Percentiles rank a stretch among this genome's conserved stretches.
Conservation (phyloP, 805 yeast genomes). For the Blastobotrys peoriensis region DNA sequence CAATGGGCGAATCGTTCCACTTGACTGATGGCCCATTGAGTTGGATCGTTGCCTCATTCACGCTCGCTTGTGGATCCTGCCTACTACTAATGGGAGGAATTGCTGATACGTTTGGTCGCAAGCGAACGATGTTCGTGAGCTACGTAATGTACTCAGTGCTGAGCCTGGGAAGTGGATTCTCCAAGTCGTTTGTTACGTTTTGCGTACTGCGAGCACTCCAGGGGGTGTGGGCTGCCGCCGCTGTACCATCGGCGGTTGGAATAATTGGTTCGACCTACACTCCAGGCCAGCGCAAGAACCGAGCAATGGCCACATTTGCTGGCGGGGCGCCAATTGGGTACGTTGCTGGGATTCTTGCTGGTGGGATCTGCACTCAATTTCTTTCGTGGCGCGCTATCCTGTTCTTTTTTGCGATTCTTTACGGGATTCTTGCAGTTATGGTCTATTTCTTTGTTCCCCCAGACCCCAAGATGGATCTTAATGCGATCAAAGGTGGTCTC, state of each 20-base stretch:
- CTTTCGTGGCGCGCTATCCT: conserved; percentile 40
- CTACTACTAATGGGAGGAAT: conserved; percentile 40
- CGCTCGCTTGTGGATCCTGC: conserved; percentile 40
- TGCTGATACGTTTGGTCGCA: conserved; percentile 42
- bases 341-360: conserved; percentile 37
- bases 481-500: conserved; percentile 26
- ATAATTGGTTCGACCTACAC: conserved; percentile 38
- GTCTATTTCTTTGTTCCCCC: conserved; percentile 33
- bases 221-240: conserved; percentile 41
- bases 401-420: conserved; percentile 38
- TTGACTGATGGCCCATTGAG: conserved; percentile 38
- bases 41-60: conserved; percentile 39
- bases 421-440: conserved; percentile 24
- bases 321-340: conserved; percentile 46
- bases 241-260: conserved; percentile 44
- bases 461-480: conserved; percentile 23
- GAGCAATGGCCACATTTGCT: conserved; percentile 38
- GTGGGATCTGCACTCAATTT: conserved; percentile 39
- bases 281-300: conserved; percentile 37
- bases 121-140: conserved; percentile 33
- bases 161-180: conserved; percentile 26
- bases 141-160: conserved; percentile 29
- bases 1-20: conserved; percentile 32
- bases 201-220: conserved; percentile 39
- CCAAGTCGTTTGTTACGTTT: conserved; percentile 29